A percentile compares a stretch with the other conserved stretches of the same genome.
phyloP scores from a whole-genome alignment of 306 rosid species.

The Crotalaria pallida region DNA sequence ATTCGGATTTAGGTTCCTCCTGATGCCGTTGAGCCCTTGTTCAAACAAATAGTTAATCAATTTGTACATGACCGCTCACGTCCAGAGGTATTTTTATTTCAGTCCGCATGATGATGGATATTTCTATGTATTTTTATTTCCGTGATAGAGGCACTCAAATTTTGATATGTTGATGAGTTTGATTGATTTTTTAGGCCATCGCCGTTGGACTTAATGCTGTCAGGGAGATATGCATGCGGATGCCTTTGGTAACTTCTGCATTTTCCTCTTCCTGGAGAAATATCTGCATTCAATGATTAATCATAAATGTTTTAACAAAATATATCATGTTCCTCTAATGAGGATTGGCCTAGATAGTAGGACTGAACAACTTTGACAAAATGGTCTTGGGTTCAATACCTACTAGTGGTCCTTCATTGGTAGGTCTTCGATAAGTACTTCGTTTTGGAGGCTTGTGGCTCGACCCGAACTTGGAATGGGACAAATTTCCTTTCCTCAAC shows the following conservation, averaged over 20 bases:
- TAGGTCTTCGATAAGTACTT: neutral
- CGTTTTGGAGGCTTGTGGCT: conserved; percentile 15
- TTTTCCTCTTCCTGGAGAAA: neutral
- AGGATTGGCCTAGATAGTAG: conserved; percentile 6
- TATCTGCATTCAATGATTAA: neutral
- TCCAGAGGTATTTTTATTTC: conserved; percentile 62
- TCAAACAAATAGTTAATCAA: conserved; percentile 78
- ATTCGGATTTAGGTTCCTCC: conserved; percentile 71
- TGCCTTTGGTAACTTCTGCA: conserved; percentile 71
- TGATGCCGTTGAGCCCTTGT: conserved; percentile 76
- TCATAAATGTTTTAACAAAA: neutral
- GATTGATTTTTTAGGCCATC: conserved; percentile 59
- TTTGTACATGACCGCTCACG: conserved; percentile 91
- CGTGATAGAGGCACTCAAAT: neutral
- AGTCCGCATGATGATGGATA: neutral
- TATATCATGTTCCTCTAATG: neutral
- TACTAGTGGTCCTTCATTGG: neutral
- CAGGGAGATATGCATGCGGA: conserved; percentile 79
- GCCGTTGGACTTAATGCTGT: conserved; percentile 82
- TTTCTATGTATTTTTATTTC: neutral
- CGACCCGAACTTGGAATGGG: neutral
- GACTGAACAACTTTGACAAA: neutral
- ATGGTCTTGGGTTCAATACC: neutral
- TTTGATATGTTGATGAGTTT: conserved; percentile 23
- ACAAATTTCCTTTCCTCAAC: conserved; percentile 5